Evolutionary conservation across 306 rosid genomes (phyloP), one percentile per base, ranked within the genome.

Genomic region (Acmispon strigosus): DNA sequence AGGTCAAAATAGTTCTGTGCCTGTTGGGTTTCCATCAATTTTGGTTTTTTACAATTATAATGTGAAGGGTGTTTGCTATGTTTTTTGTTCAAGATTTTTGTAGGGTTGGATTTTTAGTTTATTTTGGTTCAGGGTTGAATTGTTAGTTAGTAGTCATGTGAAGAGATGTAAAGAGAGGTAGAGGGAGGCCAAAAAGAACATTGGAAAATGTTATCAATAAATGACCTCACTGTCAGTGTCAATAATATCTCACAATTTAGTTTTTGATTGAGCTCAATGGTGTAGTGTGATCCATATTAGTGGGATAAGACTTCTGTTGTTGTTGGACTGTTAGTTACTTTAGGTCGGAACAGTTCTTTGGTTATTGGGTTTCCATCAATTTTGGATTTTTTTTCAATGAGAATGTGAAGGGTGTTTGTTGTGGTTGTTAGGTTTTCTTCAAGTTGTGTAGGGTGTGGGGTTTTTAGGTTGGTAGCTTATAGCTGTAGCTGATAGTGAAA

Each of bases 401-500:
- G 11, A 48, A 29, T 34, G 34, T 29, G 11, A 70, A 56, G 32
- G 20, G 12, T 11, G 15, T 43, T 27, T 11, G 15, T 43, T 27
- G 32, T 32, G 37, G 37, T 37, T 61, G n/a, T 20, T 32, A 49
- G 45, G 22, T 74, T 63, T 53, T 44, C 18, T 42, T 43, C 48
- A 1, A 55, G 10, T 56, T 56, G 41, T 36, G 7, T 45, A 53
- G 59, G 75, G 37, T 32, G 37, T 24, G 56, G 47, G 11, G 7
- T 37, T 74, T 66, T 67, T 67, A 18, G 16, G 62, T 42, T 60
- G 41, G 50, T 51, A 39, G 63, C 39, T 57, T 8, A 47, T 55
- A 8, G 64, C 18, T 76, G 64, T 55, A 8, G 64, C 18, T 76
- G 64, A 72, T 53, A 4, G 24, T 22, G 75, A 29, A 27, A 45